A percentile compares a stretch with the other conserved stretches of the same genome.
These are phyloP conservation scores for Debaryomyces nepalensis DNA, from an alignment of 1,139 yeast genomes.

Conservation along the genomic window DNA sequence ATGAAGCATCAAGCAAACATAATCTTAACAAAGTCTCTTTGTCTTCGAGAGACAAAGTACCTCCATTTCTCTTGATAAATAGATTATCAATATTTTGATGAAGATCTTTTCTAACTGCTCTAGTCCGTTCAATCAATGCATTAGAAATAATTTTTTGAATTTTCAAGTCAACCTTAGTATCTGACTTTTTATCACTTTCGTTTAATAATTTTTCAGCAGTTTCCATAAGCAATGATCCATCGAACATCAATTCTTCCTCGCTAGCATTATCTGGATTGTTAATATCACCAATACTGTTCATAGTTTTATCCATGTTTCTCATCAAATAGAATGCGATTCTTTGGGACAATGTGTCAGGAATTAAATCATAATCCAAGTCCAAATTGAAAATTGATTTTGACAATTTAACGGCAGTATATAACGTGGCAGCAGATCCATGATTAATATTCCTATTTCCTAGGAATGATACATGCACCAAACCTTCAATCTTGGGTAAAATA, in stretches of 20 bases:
- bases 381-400: conserved; percentile 68
- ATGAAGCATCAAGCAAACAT: conserved; percentile 48
- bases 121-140: conserved; percentile 48
- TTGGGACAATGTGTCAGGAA: conserved; percentile 73
- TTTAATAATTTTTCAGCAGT: conserved; percentile 65
- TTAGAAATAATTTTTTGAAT: conserved; percentile 45
- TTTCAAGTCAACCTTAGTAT: conserved; percentile 41
- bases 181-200: conserved; percentile 38
- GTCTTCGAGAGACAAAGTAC: conserved; percentile 47
- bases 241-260: conserved; percentile 52
- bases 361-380: conserved; percentile 70
- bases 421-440: conserved; percentile 63
- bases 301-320: conserved; percentile 74
- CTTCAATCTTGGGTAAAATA: conserved; percentile 68
- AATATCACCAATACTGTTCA: conserved; percentile 46
- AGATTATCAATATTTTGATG: conserved; percentile 47
- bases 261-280: conserved; percentile 24
- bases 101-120: conserved; percentile 45
- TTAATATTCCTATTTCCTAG: conserved; percentile 64
- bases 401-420: conserved; percentile 71
- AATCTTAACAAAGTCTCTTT: conserved; percentile 49
- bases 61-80: conserved; percentile 41
- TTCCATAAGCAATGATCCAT: conserved; percentile 58
- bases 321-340: conserved; percentile 81
- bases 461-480: conserved; percentile 77